Percentiles rank a stretch among this genome's conserved stretches.
These are phyloP conservation scores for Yamadazyma triangularis DNA, from an alignment of 1,139 yeast species.

Conservation along the genomic window DNA sequence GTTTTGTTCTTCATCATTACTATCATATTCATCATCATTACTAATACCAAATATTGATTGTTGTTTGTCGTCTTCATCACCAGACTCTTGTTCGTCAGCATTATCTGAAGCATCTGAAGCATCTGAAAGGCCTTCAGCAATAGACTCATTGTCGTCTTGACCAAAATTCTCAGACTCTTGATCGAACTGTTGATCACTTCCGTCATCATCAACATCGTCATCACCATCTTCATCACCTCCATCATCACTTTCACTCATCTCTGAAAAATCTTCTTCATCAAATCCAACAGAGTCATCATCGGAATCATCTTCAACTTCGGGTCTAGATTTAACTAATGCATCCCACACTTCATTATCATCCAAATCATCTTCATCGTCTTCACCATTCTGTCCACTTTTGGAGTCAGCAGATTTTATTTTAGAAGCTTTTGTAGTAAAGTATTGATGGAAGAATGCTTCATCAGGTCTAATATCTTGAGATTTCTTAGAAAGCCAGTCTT, in stretches of 20 bases:
- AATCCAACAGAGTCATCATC: conserved; percentile 45
- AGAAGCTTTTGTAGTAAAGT: conserved; percentile 62
- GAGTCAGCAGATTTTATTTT: conserved; percentile 37
- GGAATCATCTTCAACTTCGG: conserved; percentile 64
- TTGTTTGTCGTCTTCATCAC: conserved; percentile 15
- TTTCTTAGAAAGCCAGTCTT: conserved; percentile 73
- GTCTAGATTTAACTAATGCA: conserved; percentile 80
- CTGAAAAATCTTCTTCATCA: conserved; percentile 42
- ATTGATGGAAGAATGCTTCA: conserved; percentile 85
- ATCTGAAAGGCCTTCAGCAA: too few relatives aligned
- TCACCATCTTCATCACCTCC: conserved; percentile 23
- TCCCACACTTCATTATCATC: conserved; percentile 86
- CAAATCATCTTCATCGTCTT: conserved; percentile 41
- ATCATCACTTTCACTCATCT: conserved; percentile 22
- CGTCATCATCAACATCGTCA: conserved; percentile 8
- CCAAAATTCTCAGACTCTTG: too few relatives aligned
- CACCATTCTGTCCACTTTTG: conserved; percentile 13
- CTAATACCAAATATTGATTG: conserved; percentile 26
- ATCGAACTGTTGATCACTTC: too few relatives aligned
- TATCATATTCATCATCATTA: conserved; percentile 29
- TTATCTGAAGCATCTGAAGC: conserved; percentile 3
- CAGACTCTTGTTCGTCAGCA: conserved; percentile 11
- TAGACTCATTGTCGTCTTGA: too few relatives aligned
- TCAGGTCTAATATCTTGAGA: conserved; percentile 74
- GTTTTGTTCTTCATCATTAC: conserved; percentile 5